Evolutionary conservation across 2,329 filamentous ascomycete genomes (phyloP).

Genomic region (Grosmannia serpens): DNA sequence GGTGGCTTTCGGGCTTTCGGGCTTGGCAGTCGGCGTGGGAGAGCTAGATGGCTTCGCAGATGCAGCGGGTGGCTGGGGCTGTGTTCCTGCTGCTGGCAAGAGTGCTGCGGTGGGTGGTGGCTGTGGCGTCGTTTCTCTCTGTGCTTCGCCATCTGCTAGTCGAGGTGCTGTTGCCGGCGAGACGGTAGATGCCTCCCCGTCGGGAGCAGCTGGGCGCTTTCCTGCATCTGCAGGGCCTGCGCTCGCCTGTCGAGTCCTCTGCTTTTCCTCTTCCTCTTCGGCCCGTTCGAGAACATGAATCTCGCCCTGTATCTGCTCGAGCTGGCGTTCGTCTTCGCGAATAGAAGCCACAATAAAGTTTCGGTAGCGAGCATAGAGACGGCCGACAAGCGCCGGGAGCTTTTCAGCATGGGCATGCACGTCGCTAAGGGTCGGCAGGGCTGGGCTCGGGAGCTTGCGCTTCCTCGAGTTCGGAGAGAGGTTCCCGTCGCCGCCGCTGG

Average conservation of each 20-base stretch:
- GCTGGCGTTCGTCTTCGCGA: conserved; percentile 59
- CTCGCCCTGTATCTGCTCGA: conserved; percentile 53
- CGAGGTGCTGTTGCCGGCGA: not conserved
- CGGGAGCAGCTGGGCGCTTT: not conserved
- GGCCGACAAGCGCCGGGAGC: conserved; percentile 58
- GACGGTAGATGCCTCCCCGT: not conserved
- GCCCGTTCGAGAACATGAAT: conserved; percentile 53
- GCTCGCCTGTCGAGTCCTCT: conserved; percentile 4
- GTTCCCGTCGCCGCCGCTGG: conserved; percentile 26
- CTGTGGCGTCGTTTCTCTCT: not conserved
- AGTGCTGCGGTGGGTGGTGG: not conserved
- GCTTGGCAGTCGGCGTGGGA: not conserved
- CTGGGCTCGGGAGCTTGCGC: conserved; percentile 59
- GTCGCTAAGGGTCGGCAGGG: conserved; percentile 53
- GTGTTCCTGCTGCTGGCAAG: not conserved
- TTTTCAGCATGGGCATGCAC: conserved; percentile 54
- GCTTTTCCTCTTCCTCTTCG: conserved; percentile 1
- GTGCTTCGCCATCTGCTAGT: not conserved
- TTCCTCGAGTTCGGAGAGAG: conserved; percentile 47
- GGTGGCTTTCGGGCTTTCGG: not conserved
- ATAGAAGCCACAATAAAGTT: conserved; percentile 60
- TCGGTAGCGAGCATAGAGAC: conserved; percentile 65
- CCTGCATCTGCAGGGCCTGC: not conserved
- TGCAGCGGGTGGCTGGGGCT: not conserved
- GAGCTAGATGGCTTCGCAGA: not conserved